Evolutionary conservation across 768 basidiomycete species (phyloP).

Genomic region (Suillus brevipes): DNA sequence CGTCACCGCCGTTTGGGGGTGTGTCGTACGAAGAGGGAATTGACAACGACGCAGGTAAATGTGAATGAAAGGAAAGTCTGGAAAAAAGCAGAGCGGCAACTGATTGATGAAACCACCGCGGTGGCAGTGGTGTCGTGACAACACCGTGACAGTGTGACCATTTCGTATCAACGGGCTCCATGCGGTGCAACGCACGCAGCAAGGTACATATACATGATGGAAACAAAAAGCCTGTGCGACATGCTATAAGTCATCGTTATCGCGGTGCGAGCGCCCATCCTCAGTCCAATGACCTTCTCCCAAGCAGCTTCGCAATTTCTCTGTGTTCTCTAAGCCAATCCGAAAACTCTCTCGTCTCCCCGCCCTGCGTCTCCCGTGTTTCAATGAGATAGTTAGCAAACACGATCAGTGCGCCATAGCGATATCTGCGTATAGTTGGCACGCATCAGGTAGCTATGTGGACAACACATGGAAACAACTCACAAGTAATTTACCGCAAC

Average conservation of each 20-base stretch:
- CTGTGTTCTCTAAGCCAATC: constrained; percentile 81
- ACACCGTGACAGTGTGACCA: constrained; percentile 20
- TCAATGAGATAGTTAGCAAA: constrained; percentile 96
- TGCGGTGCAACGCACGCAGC: background rate
- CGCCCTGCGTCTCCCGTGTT: constrained; percentile 40
- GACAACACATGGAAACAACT: constrained; percentile 15
- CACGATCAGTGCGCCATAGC: constrained; percentile 89
- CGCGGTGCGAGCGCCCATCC: background rate
- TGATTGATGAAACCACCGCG: constrained; percentile 7
- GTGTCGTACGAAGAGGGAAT: background rate
- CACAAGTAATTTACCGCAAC: constrained; percentile 89
- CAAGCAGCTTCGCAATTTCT: constrained; percentile 78
- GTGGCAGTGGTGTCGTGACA: constrained; percentile 26
- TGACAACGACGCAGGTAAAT: constrained; percentile 3
- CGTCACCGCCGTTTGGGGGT: constrained; percentile 5
- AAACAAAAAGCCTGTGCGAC: background rate
- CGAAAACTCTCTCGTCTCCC: constrained; percentile 60
- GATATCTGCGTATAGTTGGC: constrained; percentile 49
- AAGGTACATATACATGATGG: background rate
- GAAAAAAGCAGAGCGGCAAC: constrained; percentile 13
- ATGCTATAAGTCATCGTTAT: background rate
- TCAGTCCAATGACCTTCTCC: constrained; percentile 69
- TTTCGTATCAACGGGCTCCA: background rate
- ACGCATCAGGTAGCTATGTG: background rate
- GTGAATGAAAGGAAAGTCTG: constrained; percentile 11